Evolutionary conservation across 1,284 basidiomycete species (phyloP).

Genomic region (Boletus hoseneyae): DNA sequence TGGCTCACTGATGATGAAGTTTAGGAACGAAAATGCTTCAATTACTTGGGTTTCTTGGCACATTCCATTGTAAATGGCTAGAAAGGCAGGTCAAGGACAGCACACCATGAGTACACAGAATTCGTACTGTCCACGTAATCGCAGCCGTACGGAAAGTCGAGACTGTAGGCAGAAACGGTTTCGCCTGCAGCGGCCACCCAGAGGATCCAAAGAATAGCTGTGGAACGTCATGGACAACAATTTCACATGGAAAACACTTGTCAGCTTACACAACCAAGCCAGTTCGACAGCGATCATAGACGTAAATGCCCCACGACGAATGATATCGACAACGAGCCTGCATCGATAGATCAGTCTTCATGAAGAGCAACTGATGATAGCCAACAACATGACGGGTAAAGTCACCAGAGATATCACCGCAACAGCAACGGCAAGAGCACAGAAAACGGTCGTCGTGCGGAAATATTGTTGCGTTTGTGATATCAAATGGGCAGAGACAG

Average conservation of each 20-base stretch:
- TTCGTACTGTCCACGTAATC: constrained; percentile 16
- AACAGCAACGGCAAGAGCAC: constrained; percentile 45
- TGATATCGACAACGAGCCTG: constrained; percentile 35
- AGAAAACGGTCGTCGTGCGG: constrained; percentile 25
- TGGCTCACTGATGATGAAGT: constrained; percentile 47
- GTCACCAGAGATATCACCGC: constrained; percentile 42
- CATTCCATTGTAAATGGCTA: constrained; percentile 15
- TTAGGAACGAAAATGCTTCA: constrained; percentile 52
- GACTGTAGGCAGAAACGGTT: constrained; percentile 27
- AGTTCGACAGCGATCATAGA: constrained; percentile 39
- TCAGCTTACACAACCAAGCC: constrained; percentile 34
- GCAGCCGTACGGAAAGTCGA: constrained; percentile 27
- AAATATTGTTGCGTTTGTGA: constrained; percentile 22
- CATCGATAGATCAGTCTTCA: constrained; percentile 6
- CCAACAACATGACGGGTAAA: constrained; percentile 45
- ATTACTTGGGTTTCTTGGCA: constrained; percentile 47
- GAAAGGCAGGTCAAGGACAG: neutral
- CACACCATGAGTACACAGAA: neutral
- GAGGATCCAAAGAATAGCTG: constrained; percentile 54
- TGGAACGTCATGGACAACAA: neutral
- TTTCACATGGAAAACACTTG: neutral
- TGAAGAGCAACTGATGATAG: neutral
- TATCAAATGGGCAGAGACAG: constrained; percentile 33
- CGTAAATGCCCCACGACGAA: constrained; percentile 35
- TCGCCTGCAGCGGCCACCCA: constrained; percentile 52